These are phyloP conservation scores for Talaromyces sp. DNA, from an alignment of 2,329 filamentous ascomycete species.

Conservation along the genomic window DNA sequence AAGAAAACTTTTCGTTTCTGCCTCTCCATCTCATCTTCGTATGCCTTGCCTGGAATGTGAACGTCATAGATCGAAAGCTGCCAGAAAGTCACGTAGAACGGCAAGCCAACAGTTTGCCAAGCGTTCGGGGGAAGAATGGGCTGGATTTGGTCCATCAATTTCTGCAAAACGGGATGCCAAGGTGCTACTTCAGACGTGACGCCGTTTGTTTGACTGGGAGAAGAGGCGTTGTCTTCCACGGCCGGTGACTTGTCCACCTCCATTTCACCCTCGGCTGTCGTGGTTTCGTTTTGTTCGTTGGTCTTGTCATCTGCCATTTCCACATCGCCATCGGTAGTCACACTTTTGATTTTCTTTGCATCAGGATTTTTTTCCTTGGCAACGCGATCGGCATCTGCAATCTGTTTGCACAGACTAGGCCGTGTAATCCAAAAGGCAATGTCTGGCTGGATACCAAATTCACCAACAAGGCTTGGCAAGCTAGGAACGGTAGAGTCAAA, in stretches of 20 bases:
- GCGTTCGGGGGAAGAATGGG: constrained; percentile 56
- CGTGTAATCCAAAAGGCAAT: constrained; percentile 82
- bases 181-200: constrained; percentile 37
- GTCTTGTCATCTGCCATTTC: constrained; percentile 27
- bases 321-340: constrained; percentile 28
- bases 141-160: constrained; percentile 66
- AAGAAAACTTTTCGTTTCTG: constrained; percentile 63
- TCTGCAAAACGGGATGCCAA: constrained; percentile 67
- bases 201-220: constrained; percentile 16
- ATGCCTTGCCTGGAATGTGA: constrained; percentile 68
- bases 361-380: background rate
- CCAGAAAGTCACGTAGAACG: constrained; percentile 92
- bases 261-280: constrained; percentile 22
- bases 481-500: constrained; percentile 76
- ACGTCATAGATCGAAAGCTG: constrained; percentile 79
- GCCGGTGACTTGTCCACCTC: constrained; percentile 27
- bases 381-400: constrained; percentile 40
- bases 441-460: constrained; percentile 73
- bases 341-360: constrained; percentile 14
- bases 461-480: constrained; percentile 65
- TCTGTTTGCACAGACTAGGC: constrained; percentile 63
- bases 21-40: constrained; percentile 68
- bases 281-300: constrained; percentile 6
- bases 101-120: constrained; percentile 66
- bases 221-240: constrained; percentile 18